Conservation (phyloP, 345 rosid genomes). For the Crucihimalaya himalaica region DNA sequence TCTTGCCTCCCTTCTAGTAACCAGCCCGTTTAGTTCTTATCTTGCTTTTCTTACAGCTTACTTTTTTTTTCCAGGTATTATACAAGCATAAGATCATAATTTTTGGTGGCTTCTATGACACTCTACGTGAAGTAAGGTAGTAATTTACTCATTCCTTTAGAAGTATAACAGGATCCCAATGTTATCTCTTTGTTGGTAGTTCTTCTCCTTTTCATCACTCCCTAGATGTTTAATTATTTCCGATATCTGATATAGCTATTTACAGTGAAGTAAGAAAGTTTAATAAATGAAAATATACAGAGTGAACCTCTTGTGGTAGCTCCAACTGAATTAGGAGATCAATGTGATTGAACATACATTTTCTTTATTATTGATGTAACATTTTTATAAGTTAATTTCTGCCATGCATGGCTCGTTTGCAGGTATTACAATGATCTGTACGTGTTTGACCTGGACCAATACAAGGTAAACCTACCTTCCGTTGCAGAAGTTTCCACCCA, state of each 20-base stretch:
- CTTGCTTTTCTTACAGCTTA: not conserved
- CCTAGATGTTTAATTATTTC: not conserved
- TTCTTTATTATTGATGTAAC: constrained; percentile 1
- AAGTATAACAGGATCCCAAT: not conserved
- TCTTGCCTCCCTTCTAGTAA: not conserved
- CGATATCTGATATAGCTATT: not conserved
- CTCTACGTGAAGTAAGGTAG: constrained; percentile 99
- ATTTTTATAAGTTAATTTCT: not conserved
- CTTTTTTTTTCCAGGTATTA: constrained; percentile 59
- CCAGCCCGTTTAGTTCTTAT: not conserved
- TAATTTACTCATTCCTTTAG: constrained; percentile 27
- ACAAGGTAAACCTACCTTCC: constrained; percentile 61
- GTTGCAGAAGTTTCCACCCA: not conserved
- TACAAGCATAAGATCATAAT: constrained; percentile 92
- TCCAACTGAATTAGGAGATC: not conserved
- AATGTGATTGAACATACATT: not conserved
- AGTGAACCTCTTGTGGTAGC: not conserved
- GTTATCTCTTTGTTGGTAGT: not conserved
- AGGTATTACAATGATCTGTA: constrained; percentile 84
- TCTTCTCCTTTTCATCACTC: not conserved
- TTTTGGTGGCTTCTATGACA: constrained; percentile 98
- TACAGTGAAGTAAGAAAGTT: constrained; percentile 7
- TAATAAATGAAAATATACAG: not conserved
- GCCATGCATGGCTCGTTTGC: constrained; percentile 33
- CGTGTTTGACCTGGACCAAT: constrained; percentile 86